phyloP scores from a whole-genome alignment of 352 stramenopile species.

The Globisporangium barbulae region DNA sequence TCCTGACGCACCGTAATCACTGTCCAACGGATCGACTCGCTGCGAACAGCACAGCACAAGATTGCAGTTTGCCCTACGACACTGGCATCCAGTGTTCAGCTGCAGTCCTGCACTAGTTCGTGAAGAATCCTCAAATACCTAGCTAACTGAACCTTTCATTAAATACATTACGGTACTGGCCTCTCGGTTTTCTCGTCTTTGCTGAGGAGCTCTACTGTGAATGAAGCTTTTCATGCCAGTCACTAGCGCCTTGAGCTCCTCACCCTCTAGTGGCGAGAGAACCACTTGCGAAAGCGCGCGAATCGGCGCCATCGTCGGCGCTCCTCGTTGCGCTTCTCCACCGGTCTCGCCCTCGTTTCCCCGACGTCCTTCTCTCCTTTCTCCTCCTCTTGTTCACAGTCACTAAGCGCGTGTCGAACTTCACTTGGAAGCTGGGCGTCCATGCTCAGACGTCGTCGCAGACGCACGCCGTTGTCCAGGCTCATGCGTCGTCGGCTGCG shows the following conservation, averaged over 20 bases:
- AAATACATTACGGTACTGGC: no score
- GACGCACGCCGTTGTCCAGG: not conserved
- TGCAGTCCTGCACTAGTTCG: no score
- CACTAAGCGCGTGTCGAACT: not conserved
- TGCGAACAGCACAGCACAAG: no score
- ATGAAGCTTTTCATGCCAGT: not conserved
- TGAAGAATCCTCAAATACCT: no score
- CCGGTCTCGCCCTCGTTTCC: no score
- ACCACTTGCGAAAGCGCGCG: constrained; percentile 9
- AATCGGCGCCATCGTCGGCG: not conserved
- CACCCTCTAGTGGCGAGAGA: not conserved
- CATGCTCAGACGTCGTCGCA: not conserved
- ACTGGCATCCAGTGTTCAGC: no score
- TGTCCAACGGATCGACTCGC: no score
- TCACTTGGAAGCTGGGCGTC: not conserved
- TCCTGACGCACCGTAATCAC: no score
- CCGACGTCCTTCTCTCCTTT: not conserved
- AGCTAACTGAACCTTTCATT: no score
- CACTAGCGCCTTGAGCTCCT: not conserved
- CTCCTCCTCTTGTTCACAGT: not conserved
- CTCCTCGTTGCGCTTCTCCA: not conserved
- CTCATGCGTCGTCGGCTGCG: constrained; percentile 9
- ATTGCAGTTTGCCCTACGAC: no score
- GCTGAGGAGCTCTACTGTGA: not conserved
- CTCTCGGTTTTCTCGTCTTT: not conserved